phyloP scores from a whole-genome alignment of 345 rosid genomes.

The Acer negundo region DNA sequence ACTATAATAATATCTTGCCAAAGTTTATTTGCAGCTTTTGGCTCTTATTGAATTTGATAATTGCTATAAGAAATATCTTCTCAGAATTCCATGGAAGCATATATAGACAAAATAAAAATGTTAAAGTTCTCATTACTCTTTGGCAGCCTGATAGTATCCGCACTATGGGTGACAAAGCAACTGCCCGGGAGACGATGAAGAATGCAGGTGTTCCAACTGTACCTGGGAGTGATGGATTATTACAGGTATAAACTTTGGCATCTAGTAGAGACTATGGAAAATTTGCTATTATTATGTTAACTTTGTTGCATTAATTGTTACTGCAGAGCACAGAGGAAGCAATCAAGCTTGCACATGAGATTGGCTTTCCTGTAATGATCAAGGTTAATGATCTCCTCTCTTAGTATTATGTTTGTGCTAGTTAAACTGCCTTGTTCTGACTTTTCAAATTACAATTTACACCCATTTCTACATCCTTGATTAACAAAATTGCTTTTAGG shows the following conservation, averaged over 20 bases:
- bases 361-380: slow-evolving; percentile 98
- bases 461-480: neutral
- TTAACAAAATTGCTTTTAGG: neutral
- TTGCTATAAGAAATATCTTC: neutral
- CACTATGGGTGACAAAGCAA: slow-evolving; percentile 97
- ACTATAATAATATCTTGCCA: neutral
- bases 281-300: neutral
- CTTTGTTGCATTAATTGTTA: slow-evolving; percentile 19
- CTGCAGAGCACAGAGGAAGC: slow-evolving; percentile 93
- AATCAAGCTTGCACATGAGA: slow-evolving; percentile 73
- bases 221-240: slow-evolving; percentile 95
- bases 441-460: neutral
- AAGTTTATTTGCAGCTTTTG: neutral
- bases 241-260: slow-evolving; percentile 52
- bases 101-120: neutral
- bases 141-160: slow-evolving; percentile 96
- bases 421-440: neutral
- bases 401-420: neutral
- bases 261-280: neutral
- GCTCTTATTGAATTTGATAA: neutral
- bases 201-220: slow-evolving; percentile 98
- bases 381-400: slow-evolving; percentile 53
- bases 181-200: slow-evolving; percentile 99
- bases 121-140: slow-evolving; percentile 8
- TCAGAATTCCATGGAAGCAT: slow-evolving; percentile 1